A percentile compares a stretch with the other conserved stretches of the same genome.
phyloP scores from a whole-genome alignment of 176 grass and related monocot genomes.

The Rhynchospora breviuscula region DNA sequence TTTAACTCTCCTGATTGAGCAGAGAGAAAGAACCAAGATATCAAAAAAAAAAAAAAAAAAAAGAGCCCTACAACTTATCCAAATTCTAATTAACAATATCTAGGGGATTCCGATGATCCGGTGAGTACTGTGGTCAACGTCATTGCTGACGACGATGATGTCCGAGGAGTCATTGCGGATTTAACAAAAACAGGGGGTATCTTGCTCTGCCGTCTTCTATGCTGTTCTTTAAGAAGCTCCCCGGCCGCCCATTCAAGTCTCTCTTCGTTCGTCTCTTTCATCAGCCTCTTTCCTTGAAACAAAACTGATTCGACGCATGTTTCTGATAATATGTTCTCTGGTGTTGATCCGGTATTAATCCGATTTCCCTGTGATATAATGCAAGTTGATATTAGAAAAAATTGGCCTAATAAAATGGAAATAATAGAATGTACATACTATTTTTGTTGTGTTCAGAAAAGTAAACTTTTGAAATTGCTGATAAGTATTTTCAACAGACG shows the following conservation, averaged over 20 bases:
- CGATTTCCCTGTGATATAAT: slow-evolving; percentile 41
- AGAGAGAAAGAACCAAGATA: background rate
- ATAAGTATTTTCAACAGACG: background rate
- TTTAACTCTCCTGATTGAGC: background rate
- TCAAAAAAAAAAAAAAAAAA: background rate
- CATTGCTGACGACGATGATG: slow-evolving; percentile 48
- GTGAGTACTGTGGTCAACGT: slow-evolving; percentile 67
- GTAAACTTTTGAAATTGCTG: background rate
- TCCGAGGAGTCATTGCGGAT: slow-evolving; percentile 38
- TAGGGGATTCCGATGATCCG: slow-evolving; percentile 45
- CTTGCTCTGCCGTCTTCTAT: slow-evolving; percentile 44
- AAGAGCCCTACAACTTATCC: background rate
- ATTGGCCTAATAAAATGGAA: background rate
- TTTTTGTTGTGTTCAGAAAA: background rate
- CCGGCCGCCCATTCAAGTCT: slow-evolving; percentile 45
- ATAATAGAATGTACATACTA: background rate
- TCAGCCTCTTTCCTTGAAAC: slow-evolving; percentile 57
- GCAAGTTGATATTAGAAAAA: background rate
- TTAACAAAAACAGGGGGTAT: slow-evolving; percentile 52
- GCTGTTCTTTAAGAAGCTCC: slow-evolving; percentile 57
- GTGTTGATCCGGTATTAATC: slow-evolving; percentile 27
- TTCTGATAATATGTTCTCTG: slow-evolving; percentile 49
- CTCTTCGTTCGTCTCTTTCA: slow-evolving; percentile 67
- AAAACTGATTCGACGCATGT: slow-evolving; percentile 55
- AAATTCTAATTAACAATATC: slow-evolving; percentile 30